Conservation (phyloP, 306 rosid species). For the Abrus pulchellus region DNA sequence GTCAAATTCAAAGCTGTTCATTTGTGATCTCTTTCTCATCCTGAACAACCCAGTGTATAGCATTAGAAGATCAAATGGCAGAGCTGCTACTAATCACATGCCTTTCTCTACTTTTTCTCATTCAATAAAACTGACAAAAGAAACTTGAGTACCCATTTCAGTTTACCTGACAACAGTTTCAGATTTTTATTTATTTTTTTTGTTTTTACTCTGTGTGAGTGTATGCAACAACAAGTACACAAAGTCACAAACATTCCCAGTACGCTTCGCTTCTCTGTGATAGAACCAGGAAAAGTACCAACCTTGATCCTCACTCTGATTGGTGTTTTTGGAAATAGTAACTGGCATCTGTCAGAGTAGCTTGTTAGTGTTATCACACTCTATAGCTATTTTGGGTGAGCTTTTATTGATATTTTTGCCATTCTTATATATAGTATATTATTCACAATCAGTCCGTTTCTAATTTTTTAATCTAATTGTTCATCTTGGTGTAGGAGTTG, state of each 20-base stretch:
- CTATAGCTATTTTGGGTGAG: slow-evolving; percentile 49
- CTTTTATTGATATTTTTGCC: background rate
- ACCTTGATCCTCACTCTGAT: slow-evolving; percentile 3
- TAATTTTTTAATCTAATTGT: slow-evolving; percentile 5
- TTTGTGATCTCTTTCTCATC: slow-evolving; percentile 47
- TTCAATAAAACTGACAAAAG: slow-evolving; percentile 35
- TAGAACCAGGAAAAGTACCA: background rate
- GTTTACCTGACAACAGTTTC: slow-evolving; percentile 6
- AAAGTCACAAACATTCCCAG: slow-evolving; percentile 22
- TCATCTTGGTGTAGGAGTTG: slow-evolving; percentile 18
- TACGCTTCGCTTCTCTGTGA: background rate
- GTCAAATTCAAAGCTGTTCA: slow-evolving; percentile 44
- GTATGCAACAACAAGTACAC: slow-evolving; percentile 34
- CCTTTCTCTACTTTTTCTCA: slow-evolving; percentile 48
- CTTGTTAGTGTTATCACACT: slow-evolving; percentile 23
- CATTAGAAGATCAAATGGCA: slow-evolving; percentile 43
- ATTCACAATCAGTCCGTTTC: background rate
- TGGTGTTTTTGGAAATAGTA: slow-evolving; percentile 15
- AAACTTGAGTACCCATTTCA: slow-evolving; percentile 38
- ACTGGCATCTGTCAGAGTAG: slow-evolving; percentile 31
- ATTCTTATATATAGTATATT: background rate
- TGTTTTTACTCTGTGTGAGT: background rate
- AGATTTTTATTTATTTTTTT: slow-evolving; percentile 3
- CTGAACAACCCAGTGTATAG: slow-evolving; percentile 35
- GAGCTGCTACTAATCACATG: slow-evolving; percentile 61